Base-by-base conservation (phyloP, 2,329 filamentous ascomycete species). In the Fusarium chuoi region DNA sequence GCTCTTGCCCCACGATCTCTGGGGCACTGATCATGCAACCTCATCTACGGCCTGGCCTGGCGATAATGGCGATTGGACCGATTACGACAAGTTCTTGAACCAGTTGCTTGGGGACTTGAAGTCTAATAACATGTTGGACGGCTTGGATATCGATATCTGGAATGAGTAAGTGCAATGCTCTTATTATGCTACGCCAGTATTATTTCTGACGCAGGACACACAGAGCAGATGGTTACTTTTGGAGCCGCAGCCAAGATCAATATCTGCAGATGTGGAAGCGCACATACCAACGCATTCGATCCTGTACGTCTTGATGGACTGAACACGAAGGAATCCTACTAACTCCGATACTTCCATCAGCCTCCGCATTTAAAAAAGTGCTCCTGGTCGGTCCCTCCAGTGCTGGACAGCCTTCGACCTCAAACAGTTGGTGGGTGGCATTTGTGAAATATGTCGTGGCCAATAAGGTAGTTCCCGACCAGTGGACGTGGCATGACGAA, bases 61-160 rank as follows among this genome's bases (percentile, higher is more conserved):
- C 15, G 58, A 62, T 15, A 62, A 62, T 62, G 58, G 58, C 13
- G 38, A 62, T 33, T 62, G 58, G 58, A n/a, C 38, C 9, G 58
- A 62, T 3, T 62, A 62, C 3, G 58, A 62, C 30, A 42, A 55
- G 38, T 62, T 62, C 20, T 22, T 62, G 14, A 20, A 62, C 24
- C 38, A 42, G 15, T 24, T 62, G 38, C 48, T 60, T 51, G 44
- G 35, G 38, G 58, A 62, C 18, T 55, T 55, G 58, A 35, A 51
- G 5, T 24, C 48, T 10, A 62, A 55, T 6, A 55, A 62, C 17
- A 62, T 62, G 58, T 3, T 62, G 28, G 46, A 54, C 4, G 58
- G 58, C 4, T 30, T 62, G 38, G 46, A 62, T 20, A 28, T 62
- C 3, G 58, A 62, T n/a, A 62, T 62, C 7, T 62, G 58, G 58